Evolutionary conservation across 495 filamentous ascomycete genomes (phyloP), one percentile per base, ranked within the genome.

Genomic region (Lichenothelia convexa): DNA sequence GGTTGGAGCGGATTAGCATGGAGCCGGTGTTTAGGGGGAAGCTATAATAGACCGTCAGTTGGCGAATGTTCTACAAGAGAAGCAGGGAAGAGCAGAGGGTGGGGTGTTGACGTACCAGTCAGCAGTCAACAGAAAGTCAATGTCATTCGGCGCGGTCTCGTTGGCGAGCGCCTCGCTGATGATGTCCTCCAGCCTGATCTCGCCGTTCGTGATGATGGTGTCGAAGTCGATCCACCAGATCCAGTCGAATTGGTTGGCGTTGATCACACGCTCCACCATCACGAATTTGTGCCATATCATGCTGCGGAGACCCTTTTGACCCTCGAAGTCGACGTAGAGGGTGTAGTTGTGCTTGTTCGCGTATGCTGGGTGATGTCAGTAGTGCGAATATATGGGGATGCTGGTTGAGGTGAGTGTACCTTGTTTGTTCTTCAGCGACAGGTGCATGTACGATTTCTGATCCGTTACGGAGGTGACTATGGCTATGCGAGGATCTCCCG

Each of bases 181-280:
- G 33, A 54, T 23, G 21, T 46, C 43, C 16, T 39, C 32, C 11
- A 47, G 16, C 29, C 35, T 45, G 17, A 40, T 22, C 5, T 22
- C 21, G 9, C 23, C 36, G 22, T 45, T 47, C 5, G 43, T 47
- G 23, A 47, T 45, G 15, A 47, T 18, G 9, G 44, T 46, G 32
- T 47, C 44, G 16, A 36, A 47, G 26, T 47, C 44, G 29, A 39
- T 54, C 51, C 50, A 56, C 50, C 50, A 56, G 27, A 56, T 42
- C 53, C 53, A 56, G 39, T 56, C 51, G 18, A 36, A 47, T n/a
- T 44, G 35, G 5, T 40, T 36, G 4, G 21, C 29, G 15, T 43
- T 34, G 30, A 51, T 48, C 13, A 47, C 36, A 1, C 41, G 41
- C 43, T 48, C 50, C 13, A 51, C 35, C 50, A 54, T 54, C 29